Base-by-base conservation (phyloP, 148 eudicot genomes). In the Tetragonia tetragonoides region DNA sequence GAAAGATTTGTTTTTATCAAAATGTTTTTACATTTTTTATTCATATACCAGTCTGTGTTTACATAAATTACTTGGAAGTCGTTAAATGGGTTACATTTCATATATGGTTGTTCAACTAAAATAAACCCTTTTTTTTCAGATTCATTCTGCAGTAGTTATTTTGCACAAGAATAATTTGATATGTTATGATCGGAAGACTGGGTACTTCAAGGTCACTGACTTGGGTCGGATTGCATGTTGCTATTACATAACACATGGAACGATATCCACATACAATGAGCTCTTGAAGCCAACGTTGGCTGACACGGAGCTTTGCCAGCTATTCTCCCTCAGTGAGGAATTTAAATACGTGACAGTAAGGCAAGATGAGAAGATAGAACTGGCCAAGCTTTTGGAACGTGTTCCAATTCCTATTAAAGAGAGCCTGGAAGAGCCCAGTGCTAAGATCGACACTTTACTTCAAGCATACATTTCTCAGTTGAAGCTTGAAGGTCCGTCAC, bases 301-400 rank as follows among this genome's bases (percentile, higher is more conserved):
- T 83, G 97, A 93, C 80, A 93, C 89, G 75, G 97, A 93, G 81
- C 95, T 93, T 21, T 93, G 97, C 77, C 93, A 93, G 49, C 75
- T 93, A 76, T 93, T 93, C 81, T 93, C 97, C 44, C 97, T 93
- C 80, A 93, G 97, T 73, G 97, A 93, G 83, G 97, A 93, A 78
- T 93, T 93, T 81, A 91, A 89, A 74, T 93, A 91, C 79, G 97
- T 93, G 15, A 88, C 93, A 17, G 97, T 93, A 59, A 83, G 95
- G 86, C 95, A 87, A 85, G 97, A 93, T 80, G 97, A 93, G 85
- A 93, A 93, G 81, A 86, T 93, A 88, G 97, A 93, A 81, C 79
- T 93, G 73, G 97, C 91, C 66, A 90, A 92, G 85, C 95, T 92
- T 70, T 80, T 91, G 77, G 95, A 93, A 38, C 95, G 91, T 72